Base-by-base conservation (phyloP, 2,329 filamentous ascomycete species). In the Talaromyces sp. region DNA sequence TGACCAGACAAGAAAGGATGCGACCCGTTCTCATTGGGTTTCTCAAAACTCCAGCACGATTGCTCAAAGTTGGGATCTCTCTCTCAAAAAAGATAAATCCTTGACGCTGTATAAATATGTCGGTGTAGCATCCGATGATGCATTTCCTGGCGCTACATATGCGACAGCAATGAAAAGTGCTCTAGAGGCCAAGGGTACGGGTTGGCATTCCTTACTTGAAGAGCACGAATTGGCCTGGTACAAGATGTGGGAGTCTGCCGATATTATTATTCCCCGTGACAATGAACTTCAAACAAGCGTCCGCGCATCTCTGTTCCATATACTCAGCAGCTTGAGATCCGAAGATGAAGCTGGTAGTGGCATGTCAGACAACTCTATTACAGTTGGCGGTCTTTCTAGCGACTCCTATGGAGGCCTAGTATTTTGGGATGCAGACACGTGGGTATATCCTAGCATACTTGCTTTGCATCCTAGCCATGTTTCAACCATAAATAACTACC, bases 101-200 rank as follows among this genome's bases (percentile, higher is more conserved):
- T 78, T 83, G 2, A 82, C 79, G 1, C 73, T 89, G 38, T 82
- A 79, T 40, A 90, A 90, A 71, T 89, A 83, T 68, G 79, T 90
- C 17, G 88, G 88, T 19, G 82, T 82, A 62, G 87, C 88, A 5
- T 89, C 87, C 1, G 83, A 81, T 1, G 88, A 90, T 73, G 87
- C 86, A 1, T 89, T 89, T 69, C 56, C 34, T 36, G 6, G 43
- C 3, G 22, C n/a, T 38, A n/a, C 51, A 19, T 58, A 53, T 25
- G 17, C 25, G 8, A 67, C 54, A 11, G 61, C 65, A 11, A 69
- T 75, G 0, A 77, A 86, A 67, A 82, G 87, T 1, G 43, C 60
- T n/a, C 31, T 64, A 5, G 49, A 36, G 27, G 67, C 67, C 22
- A 64, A 64, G 31, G 34, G n/a, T 17, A 47, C 10, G 3, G 29